phyloP scores from a whole-genome alignment of 495 filamentous ascomycete species.

The Trypethelium eluteriae region DNA sequence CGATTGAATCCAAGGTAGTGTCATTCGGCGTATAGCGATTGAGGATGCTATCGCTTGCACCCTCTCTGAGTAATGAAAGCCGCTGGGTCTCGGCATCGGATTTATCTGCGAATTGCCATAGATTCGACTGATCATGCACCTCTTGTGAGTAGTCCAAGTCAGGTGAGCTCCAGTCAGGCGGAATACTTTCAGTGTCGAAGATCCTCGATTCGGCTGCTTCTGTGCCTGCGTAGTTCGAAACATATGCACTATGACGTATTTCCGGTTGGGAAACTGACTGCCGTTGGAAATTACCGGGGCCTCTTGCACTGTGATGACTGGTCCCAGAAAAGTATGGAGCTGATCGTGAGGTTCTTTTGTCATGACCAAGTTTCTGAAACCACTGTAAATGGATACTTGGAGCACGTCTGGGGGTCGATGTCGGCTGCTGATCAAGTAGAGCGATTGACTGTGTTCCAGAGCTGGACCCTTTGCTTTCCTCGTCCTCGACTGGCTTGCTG shows the following conservation, averaged over 20 bases:
- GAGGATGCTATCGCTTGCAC: neutral
- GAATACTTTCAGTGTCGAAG: neutral
- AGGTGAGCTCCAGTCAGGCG: slow-evolving; percentile 5
- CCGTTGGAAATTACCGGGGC: neutral
- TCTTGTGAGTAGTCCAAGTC: slow-evolving; percentile 7
- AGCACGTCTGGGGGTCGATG: neutral
- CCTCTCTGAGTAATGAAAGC: neutral
- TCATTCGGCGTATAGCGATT: neutral
- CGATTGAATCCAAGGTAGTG: neutral
- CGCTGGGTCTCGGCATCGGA: neutral
- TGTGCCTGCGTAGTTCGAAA: slow-evolving; percentile 1
- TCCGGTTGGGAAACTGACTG: slow-evolving; percentile 2
- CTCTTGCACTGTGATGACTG: neutral
- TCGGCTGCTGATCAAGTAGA: neutral
- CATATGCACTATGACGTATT: slow-evolving; percentile 2
- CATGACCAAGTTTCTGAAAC: neutral
- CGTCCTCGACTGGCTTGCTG: neutral
- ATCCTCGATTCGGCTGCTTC: neutral
- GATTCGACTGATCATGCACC: neutral
- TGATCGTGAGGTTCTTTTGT: neutral
- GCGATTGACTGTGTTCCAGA: slow-evolving; percentile 5
- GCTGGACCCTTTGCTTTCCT: slow-evolving; percentile 5
- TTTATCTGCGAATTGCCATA: slow-evolving; percentile 8
- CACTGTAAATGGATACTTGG: slow-evolving; percentile 4
- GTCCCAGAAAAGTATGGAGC: neutral